Conservation (phyloP, 2,329 filamentous ascomycete species). For the Penicillium frequentans region DNA sequence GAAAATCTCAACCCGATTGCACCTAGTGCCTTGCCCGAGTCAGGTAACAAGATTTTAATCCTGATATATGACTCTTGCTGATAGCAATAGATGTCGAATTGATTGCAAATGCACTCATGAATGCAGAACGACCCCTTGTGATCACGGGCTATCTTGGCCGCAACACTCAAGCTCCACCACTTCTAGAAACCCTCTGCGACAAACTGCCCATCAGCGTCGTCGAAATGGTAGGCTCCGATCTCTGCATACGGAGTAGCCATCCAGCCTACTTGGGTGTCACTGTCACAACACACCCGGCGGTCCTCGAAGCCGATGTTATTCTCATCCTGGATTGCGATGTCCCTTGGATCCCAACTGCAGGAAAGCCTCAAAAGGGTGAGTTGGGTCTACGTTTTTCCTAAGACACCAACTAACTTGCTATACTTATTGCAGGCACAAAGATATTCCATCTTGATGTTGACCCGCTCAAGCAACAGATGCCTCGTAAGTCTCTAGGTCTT, state of each 20-base stretch:
- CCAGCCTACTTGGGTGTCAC: conserved; percentile 65
- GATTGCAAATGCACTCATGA: conserved; percentile 42
- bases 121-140: conserved; percentile 48
- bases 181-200: conserved; percentile 48
- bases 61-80: background rate
- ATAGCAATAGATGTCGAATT: conserved; percentile 30
- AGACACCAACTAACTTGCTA: background rate
- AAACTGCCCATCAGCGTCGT: conserved; percentile 49
- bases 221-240: conserved; percentile 50
- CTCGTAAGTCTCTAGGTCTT: conserved; percentile 59
- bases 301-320: conserved; percentile 77
- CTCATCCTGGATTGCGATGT: conserved; percentile 84
- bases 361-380: conserved; percentile 45
- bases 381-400: background rate
- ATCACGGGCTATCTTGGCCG: conserved; percentile 52
- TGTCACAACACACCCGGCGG: conserved; percentile 70
- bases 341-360: conserved; percentile 80
- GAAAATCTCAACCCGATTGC: conserved; percentile 11
- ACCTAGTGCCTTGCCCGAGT: conserved; percentile 10
- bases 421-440: conserved; percentile 46
- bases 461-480: conserved; percentile 69
- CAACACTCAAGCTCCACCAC: conserved; percentile 40
- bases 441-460: conserved; percentile 67
- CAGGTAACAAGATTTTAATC: conserved; percentile 1
- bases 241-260: conserved; percentile 45